A percentile compares a stretch with the other conserved stretches of the same genome.
Evolutionary conservation across 2,329 filamentous ascomycete species (phyloP).

Genomic region (Scedosporium aurantiacum): DNA sequence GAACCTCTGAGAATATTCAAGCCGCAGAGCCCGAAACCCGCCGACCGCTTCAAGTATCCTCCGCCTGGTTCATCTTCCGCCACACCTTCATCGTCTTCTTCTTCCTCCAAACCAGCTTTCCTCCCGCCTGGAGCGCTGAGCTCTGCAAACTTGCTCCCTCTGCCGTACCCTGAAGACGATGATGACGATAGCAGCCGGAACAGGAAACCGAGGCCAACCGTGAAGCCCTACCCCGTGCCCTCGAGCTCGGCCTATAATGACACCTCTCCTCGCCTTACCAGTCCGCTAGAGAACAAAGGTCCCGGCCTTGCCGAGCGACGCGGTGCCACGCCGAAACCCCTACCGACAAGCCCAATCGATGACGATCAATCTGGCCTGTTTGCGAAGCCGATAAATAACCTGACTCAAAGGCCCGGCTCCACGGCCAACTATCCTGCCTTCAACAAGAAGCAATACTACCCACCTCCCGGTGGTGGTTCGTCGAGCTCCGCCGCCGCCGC

Average conservation of each 20-base stretch:
- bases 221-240: conserved; percentile 29
- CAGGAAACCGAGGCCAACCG: conserved; percentile 28
- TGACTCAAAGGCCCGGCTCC: neutral
- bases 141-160: conserved; percentile 44
- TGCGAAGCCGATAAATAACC: conserved; percentile 47
- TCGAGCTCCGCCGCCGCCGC: conserved; percentile 10
- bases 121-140: conserved; percentile 59
- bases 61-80: conserved; percentile 28
- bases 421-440: conserved; percentile 34
- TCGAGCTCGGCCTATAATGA: conserved; percentile 37
- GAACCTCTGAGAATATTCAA: conserved; percentile 81
- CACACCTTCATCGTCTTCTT: conserved; percentile 25
- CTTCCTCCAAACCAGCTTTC: conserved; percentile 45
- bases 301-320: conserved; percentile 69
- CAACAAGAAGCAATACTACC: conserved; percentile 49
- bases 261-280: conserved; percentile 41
- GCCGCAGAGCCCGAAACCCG: conserved; percentile 53
- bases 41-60: conserved; percentile 40
- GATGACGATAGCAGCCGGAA: conserved; percentile 22
- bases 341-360: conserved; percentile 66
- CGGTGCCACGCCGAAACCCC: conserved; percentile 68
- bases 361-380: conserved; percentile 68
- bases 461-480: conserved; percentile 36
- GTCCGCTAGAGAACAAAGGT: conserved; percentile 44
- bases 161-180: conserved; percentile 67